Evolutionary conservation across 2,329 filamentous ascomycete species (phyloP).

Genomic region (Shiraia bambusicola): DNA sequence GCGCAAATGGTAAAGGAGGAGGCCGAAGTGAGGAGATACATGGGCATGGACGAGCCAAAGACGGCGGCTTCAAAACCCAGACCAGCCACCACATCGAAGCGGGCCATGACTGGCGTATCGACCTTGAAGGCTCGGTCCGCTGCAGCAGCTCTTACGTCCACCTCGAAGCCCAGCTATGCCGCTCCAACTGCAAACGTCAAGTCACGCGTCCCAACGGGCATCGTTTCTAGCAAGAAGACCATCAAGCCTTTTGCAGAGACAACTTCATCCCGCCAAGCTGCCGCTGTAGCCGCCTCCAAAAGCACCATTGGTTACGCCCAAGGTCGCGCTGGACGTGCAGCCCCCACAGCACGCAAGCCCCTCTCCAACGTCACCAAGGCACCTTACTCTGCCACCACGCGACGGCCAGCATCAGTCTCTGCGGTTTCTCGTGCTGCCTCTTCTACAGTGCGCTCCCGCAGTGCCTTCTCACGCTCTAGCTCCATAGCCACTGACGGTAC

Average conservation of each 20-base stretch:
- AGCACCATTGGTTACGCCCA: conserved; percentile 85
- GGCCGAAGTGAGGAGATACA: conserved; percentile 49
- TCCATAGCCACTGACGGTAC: conserved; percentile 36
- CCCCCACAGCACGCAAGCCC: conserved; percentile 38
- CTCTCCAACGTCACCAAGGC: conserved; percentile 40
- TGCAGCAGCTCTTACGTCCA: conserved; percentile 45
- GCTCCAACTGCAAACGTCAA: conserved; percentile 45
- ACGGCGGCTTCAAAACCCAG: conserved; percentile 27
- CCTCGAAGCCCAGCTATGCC: conserved; percentile 40
- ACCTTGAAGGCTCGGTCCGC: conserved; percentile 57
- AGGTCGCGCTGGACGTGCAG: conserved; percentile 61
- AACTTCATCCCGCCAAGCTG: conserved; percentile 58
- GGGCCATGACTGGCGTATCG: conserved; percentile 43
- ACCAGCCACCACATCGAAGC: conserved; percentile 12
- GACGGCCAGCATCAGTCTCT: conserved; percentile 21
- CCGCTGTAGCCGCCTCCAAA: conserved; percentile 68
- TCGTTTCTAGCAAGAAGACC: conserved; percentile 46
- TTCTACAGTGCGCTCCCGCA: conserved; percentile 16
- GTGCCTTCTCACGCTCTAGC: conserved; percentile 36
- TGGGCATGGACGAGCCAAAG: conserved; percentile 30
- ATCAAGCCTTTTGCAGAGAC: conserved; percentile 45
- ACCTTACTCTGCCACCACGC: conserved; percentile 27
- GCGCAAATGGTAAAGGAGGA: conserved; percentile 56
- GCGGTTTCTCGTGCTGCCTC: conserved; percentile 20
- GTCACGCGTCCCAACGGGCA: conserved; percentile 39